Evolutionary conservation across 2,329 filamentous ascomycete species (phyloP).

Genomic region (Pseudopithomyces chartarum): DNA sequence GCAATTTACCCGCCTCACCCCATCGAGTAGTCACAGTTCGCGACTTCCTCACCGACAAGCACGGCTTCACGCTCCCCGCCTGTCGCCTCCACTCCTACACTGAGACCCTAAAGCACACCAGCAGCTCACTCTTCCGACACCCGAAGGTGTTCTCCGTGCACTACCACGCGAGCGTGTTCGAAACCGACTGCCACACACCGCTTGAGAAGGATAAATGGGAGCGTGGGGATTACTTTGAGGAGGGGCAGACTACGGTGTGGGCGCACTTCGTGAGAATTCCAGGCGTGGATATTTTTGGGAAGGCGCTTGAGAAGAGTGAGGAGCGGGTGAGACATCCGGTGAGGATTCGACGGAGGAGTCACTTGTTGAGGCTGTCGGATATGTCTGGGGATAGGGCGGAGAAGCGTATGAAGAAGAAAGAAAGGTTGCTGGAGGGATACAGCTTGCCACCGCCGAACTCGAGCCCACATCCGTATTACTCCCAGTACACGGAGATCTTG

Average conservation of each 20-base stretch:
- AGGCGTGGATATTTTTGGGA: background rate
- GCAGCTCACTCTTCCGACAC: background rate
- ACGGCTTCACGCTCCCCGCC: constrained; percentile 2
- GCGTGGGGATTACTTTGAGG: background rate
- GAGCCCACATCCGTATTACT: background rate
- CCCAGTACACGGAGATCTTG: background rate
- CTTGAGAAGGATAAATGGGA: background rate
- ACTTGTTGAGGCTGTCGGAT: no score
- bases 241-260: background rate
- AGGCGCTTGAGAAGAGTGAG: background rate
- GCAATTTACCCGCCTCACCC: background rate
- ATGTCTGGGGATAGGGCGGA: background rate
- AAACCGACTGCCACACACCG: background rate
- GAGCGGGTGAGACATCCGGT: background rate
- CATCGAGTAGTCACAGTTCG: background rate
- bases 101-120: background rate
- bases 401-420: background rate
- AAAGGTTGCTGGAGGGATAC: background rate
- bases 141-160: background rate
- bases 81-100: background rate
- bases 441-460: background rate
- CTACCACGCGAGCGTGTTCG: background rate
- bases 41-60: constrained; percentile 4
- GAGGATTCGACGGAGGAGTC: no score
- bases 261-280: background rate